These are phyloP conservation scores for Cadophora malorum DNA, from an alignment of 2,329 filamentous ascomycete genomes.

Conservation along the genomic window DNA sequence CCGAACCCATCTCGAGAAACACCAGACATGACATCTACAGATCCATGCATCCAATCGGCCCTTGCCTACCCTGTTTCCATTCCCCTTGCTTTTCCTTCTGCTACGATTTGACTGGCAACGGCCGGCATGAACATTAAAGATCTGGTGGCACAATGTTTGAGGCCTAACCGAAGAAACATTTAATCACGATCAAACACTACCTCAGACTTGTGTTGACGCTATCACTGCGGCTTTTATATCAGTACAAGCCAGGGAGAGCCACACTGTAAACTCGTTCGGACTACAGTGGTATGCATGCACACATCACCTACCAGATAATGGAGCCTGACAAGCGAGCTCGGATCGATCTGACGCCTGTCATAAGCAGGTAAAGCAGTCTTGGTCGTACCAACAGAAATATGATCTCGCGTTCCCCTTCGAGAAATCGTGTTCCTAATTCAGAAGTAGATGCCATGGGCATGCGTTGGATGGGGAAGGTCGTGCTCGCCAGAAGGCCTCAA, in stretches of 20 bases:
- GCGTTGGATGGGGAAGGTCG: background rate
- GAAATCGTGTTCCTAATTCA: background rate
- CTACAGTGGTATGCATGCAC: constrained; percentile 7
- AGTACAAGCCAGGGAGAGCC: background rate
- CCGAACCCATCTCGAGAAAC: background rate
- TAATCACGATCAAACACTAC: constrained; percentile 11
- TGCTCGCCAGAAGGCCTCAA: too few species aligned
- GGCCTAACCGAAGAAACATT: constrained; percentile 6
- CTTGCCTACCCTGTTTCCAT: background rate
- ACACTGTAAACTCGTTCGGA: background rate
- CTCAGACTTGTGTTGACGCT: background rate
- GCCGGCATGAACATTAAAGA: background rate
- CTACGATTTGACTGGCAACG: background rate
- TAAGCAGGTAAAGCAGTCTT: background rate
- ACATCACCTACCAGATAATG: constrained; percentile 12
- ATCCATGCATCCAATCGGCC: constrained; percentile 2
- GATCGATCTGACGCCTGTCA: constrained; percentile 14
- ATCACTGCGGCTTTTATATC: constrained; percentile 2
- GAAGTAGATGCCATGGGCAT: background rate
- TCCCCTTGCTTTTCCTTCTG: background rate
- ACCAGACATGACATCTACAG: constrained; percentile 1
- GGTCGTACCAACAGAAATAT: background rate
- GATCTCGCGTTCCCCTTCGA: constrained; percentile 2
- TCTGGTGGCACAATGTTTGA: constrained; percentile 6
- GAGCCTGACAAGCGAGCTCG: constrained; percentile 11